Conservation (phyloP, 305 asterid species). For the Solanum chacoense region DNA sequence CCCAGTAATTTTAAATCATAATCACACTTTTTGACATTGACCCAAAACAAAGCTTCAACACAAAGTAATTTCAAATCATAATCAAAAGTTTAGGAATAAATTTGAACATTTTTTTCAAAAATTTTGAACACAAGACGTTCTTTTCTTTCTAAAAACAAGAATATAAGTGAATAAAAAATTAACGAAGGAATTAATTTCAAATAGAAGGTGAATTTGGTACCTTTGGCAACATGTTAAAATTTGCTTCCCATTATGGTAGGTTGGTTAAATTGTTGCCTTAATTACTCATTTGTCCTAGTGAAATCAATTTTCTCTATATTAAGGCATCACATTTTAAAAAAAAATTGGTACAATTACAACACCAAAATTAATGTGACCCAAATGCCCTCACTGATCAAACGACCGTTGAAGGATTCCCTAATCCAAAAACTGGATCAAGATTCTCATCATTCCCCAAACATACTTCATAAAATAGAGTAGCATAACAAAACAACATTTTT, state of each 20-base stretch:
- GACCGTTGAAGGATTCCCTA: conserved; percentile 5
- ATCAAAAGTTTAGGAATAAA: neutral
- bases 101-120: neutral
- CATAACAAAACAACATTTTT: neutral
- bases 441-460: neutral
- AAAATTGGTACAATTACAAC: neutral
- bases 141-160: neutral
- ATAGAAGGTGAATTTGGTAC: neutral
- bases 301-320: neutral
- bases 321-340: neutral
- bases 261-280: neutral
- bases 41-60: no score
- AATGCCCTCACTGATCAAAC: neutral
- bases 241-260: neutral
- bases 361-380: neutral
- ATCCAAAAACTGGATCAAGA: conserved; percentile 8
- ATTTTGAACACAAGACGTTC: neutral
- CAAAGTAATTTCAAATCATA: neutral
- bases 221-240: neutral
- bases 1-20: neutral
- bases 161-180: neutral
- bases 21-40: neutral
- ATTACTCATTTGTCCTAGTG: neutral
- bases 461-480: neutral
- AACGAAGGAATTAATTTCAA: neutral